Base-by-base conservation (phyloP, 345 rosid species). In the Nephelium lappaceum region DNA sequence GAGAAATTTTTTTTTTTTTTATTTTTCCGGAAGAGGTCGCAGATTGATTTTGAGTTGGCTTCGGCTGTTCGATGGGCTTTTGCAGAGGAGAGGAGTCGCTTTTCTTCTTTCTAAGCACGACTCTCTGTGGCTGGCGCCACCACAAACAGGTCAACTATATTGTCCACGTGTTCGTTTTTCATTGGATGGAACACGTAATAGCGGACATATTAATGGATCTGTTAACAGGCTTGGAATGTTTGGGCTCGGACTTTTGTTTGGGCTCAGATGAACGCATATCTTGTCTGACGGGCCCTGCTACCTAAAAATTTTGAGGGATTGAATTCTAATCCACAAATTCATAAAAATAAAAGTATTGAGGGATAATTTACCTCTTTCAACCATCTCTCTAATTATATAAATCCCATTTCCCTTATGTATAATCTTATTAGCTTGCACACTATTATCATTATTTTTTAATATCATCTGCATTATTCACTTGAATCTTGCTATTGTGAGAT, bases 141-240 rank as follows among this genome's bases (percentile, higher is more conserved):
- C 45, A 3, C 5, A 25, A 11, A 6, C 12, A 43, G 77, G 79
- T 79, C 69, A 41, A 80, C 64, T 27, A 58, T 8, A 7, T 51
- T 15, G 14, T 80, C 70, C 72, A 89, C 87, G 85, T 86, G 90
- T 58, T 42, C 39, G 2, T 3, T 18, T 72, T 0, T 69, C 0
- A 83, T 80, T 86, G 85, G 85, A 5, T 2, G 12, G 42, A 61
- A 81, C 87, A 86, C 85, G 90, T 86, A 61, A 31, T 9, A 16
- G 39, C 41, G 6, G 18, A 45, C 55, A 23, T 12, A 16, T 57
- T 51, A 12, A 43, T 49, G 69, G 58, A 36, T 18, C 5, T 0
- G 1, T 11, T 24, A 18, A 47, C 12, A 31, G 71, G 69, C 42
- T 14, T 5, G 51, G 3, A 25, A 27, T 27, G 1, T 2, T 27